Percentiles rank a stretch among this genome's conserved stretches.
Evolutionary conservation across 2,329 filamentous ascomycete species (phyloP).

Genomic region (Scedosporium dehoogii): DNA sequence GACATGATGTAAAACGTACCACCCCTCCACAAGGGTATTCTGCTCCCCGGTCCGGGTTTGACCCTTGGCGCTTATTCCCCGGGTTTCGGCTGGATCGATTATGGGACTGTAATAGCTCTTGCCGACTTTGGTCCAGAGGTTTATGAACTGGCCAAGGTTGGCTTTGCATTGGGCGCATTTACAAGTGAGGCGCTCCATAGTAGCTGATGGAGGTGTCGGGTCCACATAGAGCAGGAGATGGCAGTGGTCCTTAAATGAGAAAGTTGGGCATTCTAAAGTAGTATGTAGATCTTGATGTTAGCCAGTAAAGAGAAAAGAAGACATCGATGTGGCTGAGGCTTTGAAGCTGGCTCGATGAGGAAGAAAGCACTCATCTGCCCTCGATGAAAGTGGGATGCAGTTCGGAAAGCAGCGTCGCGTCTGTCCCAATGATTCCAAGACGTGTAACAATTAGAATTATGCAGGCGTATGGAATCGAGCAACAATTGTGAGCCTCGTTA

Average conservation of each 20-base stretch:
- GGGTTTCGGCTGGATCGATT: constrained; percentile 14
- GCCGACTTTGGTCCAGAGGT: constrained; percentile 30
- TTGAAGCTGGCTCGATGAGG: too few species aligned
- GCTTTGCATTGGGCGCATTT: constrained; percentile 24
- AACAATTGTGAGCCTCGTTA: too few species aligned
- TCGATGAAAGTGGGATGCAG: too few species aligned
- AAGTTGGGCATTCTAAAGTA: not conserved
- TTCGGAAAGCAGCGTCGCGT: too few species aligned
- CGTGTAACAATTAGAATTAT: too few species aligned
- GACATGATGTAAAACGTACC: constrained; percentile 15
- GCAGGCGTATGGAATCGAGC: too few species aligned
- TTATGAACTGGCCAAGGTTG: constrained; percentile 21
- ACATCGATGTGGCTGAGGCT: too few species aligned
- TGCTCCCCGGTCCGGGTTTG: constrained; percentile 19
- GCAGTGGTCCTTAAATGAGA: not conserved
- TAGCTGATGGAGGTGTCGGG: not conserved
- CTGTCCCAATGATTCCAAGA: too few species aligned
- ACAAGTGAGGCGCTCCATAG: constrained; percentile 25
- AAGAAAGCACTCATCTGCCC: too few species aligned
- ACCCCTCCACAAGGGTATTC: constrained; percentile 25
- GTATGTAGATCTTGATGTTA: too few species aligned
- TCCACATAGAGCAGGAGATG: not conserved
- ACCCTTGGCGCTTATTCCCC: constrained; percentile 16
- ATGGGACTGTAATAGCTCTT: constrained; percentile 29
- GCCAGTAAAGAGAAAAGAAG: too few species aligned